These are phyloP conservation scores for Acanthamoeba triangularis DNA, from an alignment of 208 protist genomes.

Conservation along the genomic window DNA sequence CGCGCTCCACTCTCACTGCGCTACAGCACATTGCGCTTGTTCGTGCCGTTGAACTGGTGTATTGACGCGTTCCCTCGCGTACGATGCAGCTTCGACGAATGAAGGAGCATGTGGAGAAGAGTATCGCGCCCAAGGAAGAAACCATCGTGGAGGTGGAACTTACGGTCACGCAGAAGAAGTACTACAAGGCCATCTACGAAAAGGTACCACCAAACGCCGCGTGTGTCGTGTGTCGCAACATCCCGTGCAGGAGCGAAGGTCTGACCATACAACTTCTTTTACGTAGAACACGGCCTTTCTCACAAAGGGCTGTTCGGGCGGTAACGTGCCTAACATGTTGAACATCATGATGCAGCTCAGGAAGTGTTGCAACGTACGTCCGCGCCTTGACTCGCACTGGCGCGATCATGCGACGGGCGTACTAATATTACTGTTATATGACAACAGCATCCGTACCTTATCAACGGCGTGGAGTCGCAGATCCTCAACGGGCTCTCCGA, in stretches of 20 bases:
- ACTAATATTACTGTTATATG: constrained; percentile 11
- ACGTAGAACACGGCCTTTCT: constrained; percentile 66
- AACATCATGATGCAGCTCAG: constrained; percentile 94
- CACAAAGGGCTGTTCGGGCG: constrained; percentile 55
- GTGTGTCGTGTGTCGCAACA: not conserved
- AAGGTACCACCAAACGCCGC: constrained; percentile 80
- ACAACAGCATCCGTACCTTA: constrained; percentile 85
- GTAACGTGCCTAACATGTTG: constrained; percentile 81
- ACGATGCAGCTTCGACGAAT: constrained; percentile 94
- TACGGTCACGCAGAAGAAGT: constrained; percentile 92
- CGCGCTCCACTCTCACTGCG: not conserved
- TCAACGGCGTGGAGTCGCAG: constrained; percentile 86
- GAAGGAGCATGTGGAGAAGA: constrained; percentile 98
- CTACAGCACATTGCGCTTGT: not conserved
- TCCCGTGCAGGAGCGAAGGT: too few relatives aligned
- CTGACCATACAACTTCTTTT: not conserved
- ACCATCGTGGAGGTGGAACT: constrained; percentile 92
- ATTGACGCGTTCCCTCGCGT: not conserved
- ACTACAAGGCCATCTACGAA: constrained; percentile 92
- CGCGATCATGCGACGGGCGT: not conserved
- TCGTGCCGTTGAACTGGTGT: not conserved
- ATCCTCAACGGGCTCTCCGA: constrained; percentile 54
- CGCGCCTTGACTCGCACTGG: not conserved
- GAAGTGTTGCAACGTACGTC: constrained; percentile 91
- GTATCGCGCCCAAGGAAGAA: constrained; percentile 97